Base-by-base conservation (phyloP, 257 asterid genomes). In the Solanum dulcamara region DNA sequence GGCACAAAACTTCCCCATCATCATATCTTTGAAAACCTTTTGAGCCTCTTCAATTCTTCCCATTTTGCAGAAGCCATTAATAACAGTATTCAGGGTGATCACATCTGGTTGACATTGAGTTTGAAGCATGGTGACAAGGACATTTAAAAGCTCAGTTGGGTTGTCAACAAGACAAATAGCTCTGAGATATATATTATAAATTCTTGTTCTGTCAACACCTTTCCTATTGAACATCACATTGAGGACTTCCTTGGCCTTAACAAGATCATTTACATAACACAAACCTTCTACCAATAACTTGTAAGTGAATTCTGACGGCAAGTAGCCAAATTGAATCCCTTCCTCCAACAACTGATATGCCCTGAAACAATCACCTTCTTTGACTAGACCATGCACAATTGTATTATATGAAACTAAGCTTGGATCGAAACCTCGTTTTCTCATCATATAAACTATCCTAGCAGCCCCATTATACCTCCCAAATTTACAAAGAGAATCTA, bases 401-500 rank as follows among this genome's bases (percentile, higher is more conserved):
- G 94, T 85, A 85, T 94, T 93, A 87, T 94, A 94, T 0, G 96
- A 91, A n/a, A 90, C 87, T 84, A 88, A 83, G 83, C 97, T 89
- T 2, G 98, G 98, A n/a, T 46, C 26, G 7, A 90, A 60, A 8
- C 97, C 97, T 87, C 90, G 91, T 92, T 92, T 95, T 59, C 92
- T 94, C 98, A 96, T 96, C 87, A 96, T 90, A 84, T 96, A 95
- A 57, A 94, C 93, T 84, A 95, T 89, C 88, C 99, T 92, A 1
- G 98, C 98, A 82, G 97, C 98, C 40, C 94, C 99, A 74, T 95
- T 96, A 86, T 89, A 92, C 93, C 93, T 92, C 86, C 91, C 93
- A 68, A 87, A 92, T 82, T 85, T 89, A 88, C 97, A 92, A 2
- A 96, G 89, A 0, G 99, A 93, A 87, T 94, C 93, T 62, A 96